These are phyloP conservation scores for Clavariopsis aquatica DNA, from an alignment of 495 filamentous ascomycete genomes.

Conservation along the genomic window DNA sequence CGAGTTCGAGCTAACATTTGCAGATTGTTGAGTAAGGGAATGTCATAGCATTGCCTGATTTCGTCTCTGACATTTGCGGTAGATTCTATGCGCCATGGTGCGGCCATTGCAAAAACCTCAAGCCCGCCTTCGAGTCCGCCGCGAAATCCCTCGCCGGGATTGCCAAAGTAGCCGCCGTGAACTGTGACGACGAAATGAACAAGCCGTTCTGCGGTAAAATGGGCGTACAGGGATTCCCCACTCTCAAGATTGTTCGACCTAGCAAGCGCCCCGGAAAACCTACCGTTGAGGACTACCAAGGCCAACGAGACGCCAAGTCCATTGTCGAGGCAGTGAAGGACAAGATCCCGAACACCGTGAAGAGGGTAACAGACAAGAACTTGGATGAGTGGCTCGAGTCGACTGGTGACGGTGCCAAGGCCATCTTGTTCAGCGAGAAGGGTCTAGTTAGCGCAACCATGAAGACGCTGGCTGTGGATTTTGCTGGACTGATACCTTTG, in stretches of 20 bases:
- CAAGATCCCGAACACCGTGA: slow-evolving; percentile 90
- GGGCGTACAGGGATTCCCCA: slow-evolving; percentile 95
- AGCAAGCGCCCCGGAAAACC: slow-evolving; percentile 81
- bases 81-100: slow-evolving; percentile 97
- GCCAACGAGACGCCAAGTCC: slow-evolving; percentile 73
- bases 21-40: slow-evolving; percentile 69
- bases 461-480: slow-evolving; percentile 86
- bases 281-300: slow-evolving; percentile 89
- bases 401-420: slow-evolving; percentile 76
- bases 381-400: slow-evolving; percentile 73
- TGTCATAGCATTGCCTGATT: background rate
- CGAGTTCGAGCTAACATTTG: slow-evolving; percentile 19
- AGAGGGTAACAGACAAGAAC: slow-evolving; percentile 74
- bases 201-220: slow-evolving; percentile 84
- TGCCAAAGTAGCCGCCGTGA: slow-evolving; percentile 89
- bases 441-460: slow-evolving; percentile 80
- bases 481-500: slow-evolving; percentile 75
- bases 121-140: slow-evolving; percentile 92
- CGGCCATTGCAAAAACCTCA: slow-evolving; percentile 92
- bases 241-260: slow-evolving; percentile 89
- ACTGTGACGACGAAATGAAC: slow-evolving; percentile 95
- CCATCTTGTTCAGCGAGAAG: slow-evolving; percentile 92
- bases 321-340: slow-evolving; percentile 85
- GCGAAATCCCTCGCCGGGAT: slow-evolving; percentile 85
- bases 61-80: slow-evolving; percentile 7